A percentile compares a stretch with the other conserved stretches of the same genome.
phyloP scores from a whole-genome alignment of 768 basidiomycete genomes.

The Russula griseocarnosa region DNA sequence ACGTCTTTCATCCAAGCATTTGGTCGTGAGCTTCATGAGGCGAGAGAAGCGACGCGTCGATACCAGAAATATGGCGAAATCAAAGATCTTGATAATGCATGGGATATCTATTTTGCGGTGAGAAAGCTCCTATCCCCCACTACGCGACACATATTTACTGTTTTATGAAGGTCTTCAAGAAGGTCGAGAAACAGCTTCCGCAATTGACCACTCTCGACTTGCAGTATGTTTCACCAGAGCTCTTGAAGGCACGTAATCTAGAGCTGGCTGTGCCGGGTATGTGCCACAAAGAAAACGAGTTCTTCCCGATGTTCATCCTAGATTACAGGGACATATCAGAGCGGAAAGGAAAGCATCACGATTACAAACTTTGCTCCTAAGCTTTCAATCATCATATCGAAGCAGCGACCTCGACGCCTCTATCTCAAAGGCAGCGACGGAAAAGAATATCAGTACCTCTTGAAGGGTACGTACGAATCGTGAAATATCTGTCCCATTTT shows the following conservation, averaged over 20 bases:
- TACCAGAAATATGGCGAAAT: constrained; percentile 85
- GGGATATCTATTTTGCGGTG: constrained; percentile 97
- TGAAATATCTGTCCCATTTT: neutral
- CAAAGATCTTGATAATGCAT: constrained; percentile 90
- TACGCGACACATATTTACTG: constrained; percentile 1
- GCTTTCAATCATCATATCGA: constrained; percentile 90
- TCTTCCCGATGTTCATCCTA: neutral
- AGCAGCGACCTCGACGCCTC: constrained; percentile 90
- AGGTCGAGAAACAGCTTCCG: constrained; percentile 90
- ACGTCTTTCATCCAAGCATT: constrained; percentile 93
- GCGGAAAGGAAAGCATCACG: constrained; percentile 74
- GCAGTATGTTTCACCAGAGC: constrained; percentile 93
- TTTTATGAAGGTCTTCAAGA: constrained; percentile 77
- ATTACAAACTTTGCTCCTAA: constrained; percentile 86
- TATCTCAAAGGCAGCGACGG: constrained; percentile 88
- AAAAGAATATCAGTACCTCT: constrained; percentile 82
- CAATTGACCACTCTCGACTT: constrained; percentile 86
- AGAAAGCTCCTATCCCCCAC: constrained; percentile 30
- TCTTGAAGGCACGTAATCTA: constrained; percentile 83
- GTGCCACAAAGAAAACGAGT: constrained; percentile 19
- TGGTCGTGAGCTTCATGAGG: constrained; percentile 87
- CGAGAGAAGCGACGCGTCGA: constrained; percentile 83
- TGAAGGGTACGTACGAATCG: constrained; percentile 68
- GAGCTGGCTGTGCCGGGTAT: constrained; percentile 94
- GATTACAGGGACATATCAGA: constrained; percentile 79